A percentile compares a stretch with the other conserved stretches of the same genome.
Evolutionary conservation across 257 asterid species (phyloP).

Genomic region (Salvia miltiorrhiza): DNA sequence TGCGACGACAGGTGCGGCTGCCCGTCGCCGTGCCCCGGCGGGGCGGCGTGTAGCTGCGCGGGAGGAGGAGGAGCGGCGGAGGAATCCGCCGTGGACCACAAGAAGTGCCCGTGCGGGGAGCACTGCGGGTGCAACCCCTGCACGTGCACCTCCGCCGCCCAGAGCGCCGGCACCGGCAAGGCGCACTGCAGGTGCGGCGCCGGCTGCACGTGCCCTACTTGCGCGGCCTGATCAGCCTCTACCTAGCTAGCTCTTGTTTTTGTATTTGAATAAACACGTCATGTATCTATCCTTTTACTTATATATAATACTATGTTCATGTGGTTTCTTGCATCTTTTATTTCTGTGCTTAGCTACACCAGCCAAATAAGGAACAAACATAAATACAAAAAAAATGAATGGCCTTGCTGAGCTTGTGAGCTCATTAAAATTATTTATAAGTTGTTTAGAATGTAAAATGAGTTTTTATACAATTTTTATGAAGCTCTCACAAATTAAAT

Average conservation of each 20-base stretch:
- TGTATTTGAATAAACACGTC: neutral
- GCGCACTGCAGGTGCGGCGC: conserved; percentile 48
- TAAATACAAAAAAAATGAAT: neutral
- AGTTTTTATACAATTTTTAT: too few relatives aligned
- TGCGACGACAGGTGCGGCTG: conserved; percentile 61
- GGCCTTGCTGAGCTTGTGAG: too few relatives aligned
- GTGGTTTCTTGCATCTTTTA: neutral
- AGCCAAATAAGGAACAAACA: neutral
- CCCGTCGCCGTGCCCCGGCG: conserved; percentile 67
- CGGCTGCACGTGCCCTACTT: conserved; percentile 47
- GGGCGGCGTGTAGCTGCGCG: conserved; percentile 38
- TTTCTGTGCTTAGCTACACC: neutral
- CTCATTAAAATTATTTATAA: too few relatives aligned
- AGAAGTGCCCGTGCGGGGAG: conserved; percentile 56
- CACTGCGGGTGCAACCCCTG: conserved; percentile 71
- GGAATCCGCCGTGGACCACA: conserved; percentile 34
- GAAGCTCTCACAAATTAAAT: too few relatives aligned
- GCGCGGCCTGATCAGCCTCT: conserved; percentile 34
- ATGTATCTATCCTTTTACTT: neutral
- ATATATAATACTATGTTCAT: neutral
- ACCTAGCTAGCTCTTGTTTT: too few relatives aligned
- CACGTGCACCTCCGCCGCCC: conserved; percentile 30
- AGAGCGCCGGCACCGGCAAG: conserved; percentile 38
- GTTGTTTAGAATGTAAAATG: too few relatives aligned
- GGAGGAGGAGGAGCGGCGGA: conserved; percentile 1